Evolutionary conservation across 2,329 filamentous ascomycete genomes (phyloP).

Genomic region (Verticillium alfalfae): DNA sequence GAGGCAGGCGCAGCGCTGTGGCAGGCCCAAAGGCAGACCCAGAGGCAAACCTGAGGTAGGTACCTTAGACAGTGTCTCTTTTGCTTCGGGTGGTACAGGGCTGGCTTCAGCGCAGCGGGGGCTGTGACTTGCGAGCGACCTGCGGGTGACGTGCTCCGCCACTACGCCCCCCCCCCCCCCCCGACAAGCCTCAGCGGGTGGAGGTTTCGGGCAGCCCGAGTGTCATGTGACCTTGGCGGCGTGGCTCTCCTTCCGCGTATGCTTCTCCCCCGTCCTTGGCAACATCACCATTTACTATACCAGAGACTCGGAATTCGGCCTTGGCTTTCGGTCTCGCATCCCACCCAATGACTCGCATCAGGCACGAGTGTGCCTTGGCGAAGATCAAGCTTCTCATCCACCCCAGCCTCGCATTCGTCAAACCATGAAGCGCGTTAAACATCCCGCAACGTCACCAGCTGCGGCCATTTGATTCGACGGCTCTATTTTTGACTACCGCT

Average conservation of each 20-base stretch:
- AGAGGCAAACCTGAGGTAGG: too few species aligned
- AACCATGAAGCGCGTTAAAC: background rate
- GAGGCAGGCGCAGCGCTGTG: too few species aligned
- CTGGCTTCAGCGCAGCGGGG: background rate
- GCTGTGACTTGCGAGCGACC: background rate
- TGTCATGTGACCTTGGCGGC: background rate
- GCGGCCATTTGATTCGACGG: background rate
- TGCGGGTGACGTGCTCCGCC: background rate
- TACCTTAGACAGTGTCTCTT: background rate
- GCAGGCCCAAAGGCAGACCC: too few species aligned
- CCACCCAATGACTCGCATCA: background rate
- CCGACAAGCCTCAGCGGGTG: background rate
- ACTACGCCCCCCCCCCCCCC: background rate
- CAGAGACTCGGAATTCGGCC: background rate
- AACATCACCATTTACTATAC: background rate
- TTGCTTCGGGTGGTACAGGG: background rate
- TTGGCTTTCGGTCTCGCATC: background rate
- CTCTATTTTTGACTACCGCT: background rate
- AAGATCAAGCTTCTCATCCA: background rate
- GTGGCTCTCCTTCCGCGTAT: background rate
- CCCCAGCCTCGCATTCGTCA: background rate
- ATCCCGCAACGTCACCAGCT: background rate
- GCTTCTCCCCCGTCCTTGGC: background rate
- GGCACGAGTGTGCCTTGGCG: background rate
- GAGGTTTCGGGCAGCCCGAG: background rate